Percentiles rank a stretch among this genome's conserved stretches.
Evolutionary conservation across 108 stramenopile genomes (phyloP).

Genomic region (Ochromonas danica): DNA sequence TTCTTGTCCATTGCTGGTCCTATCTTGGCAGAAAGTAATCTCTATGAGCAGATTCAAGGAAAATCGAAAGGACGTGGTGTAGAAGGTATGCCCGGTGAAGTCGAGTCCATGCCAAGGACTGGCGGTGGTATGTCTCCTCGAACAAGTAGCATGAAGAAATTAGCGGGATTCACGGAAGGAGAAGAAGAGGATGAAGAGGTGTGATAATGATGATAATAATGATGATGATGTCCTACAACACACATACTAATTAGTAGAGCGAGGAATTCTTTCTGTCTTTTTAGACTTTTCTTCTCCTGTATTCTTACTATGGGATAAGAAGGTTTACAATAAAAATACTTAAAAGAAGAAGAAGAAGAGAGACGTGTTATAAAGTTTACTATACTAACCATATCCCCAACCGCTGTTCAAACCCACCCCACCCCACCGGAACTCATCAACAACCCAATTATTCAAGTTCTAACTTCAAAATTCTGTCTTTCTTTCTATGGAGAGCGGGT

Average conservation of each 20-base stretch:
- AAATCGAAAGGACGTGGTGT: conserved; percentile 25
- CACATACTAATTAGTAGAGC: no score
- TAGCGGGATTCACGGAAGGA: neutral
- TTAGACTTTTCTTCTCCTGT: neutral
- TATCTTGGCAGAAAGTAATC: conserved; percentile 37
- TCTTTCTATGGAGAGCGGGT: no score
- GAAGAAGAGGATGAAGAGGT: neutral
- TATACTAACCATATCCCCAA: no score
- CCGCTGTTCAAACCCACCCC: no score
- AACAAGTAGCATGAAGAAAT: no score
- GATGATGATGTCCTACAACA: neutral
- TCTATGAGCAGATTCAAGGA: conserved; percentile 38
- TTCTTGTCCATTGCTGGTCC: conserved; percentile 48
- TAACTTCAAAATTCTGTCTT: no score
- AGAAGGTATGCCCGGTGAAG: conserved; percentile 1
- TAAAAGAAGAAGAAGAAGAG: neutral
- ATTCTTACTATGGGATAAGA: conserved; percentile 70
- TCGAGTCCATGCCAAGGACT: no score
- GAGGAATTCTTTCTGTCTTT: no score
- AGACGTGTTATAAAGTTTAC: neutral
- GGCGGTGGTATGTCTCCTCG: no score
- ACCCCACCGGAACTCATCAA: no score
- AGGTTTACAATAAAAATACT: conserved; percentile 65
- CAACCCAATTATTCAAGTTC: no score
- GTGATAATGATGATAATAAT: neutral